Conservation (phyloP, 768 basidiomycete species). For the Suillus fuscotomentosus region DNA sequence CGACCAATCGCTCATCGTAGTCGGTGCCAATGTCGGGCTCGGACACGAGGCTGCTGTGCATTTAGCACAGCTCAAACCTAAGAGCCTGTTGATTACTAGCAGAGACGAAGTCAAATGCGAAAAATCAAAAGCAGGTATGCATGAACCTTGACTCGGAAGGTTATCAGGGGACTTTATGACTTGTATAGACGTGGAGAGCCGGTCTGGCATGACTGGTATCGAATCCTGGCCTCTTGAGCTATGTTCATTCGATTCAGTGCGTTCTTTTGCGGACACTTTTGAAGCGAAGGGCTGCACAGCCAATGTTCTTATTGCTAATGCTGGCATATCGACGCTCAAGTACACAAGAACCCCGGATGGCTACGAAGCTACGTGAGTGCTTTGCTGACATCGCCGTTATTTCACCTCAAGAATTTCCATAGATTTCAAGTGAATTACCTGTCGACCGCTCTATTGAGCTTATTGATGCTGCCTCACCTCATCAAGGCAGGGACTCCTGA, state of each 20-base stretch:
- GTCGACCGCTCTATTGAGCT: slow-evolving; percentile 32
- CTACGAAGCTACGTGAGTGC: slow-evolving; percentile 34
- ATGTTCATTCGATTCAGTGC: slow-evolving; percentile 31
- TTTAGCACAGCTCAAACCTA: slow-evolving; percentile 23
- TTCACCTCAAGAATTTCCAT: not conserved
- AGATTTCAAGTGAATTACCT: slow-evolving; percentile 38
- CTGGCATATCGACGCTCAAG: slow-evolving; percentile 17
- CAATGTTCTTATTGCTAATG: slow-evolving; percentile 32
- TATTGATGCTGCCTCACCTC: slow-evolving; percentile 35
- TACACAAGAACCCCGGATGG: slow-evolving; percentile 33
- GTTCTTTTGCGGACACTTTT: slow-evolving; percentile 27
- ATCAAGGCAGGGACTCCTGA: slow-evolving; percentile 23
- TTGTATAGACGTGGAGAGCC: slow-evolving; percentile 20
- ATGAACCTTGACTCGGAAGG: not conserved
- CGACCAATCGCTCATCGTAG: slow-evolving; percentile 24
- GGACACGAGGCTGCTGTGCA: slow-evolving; percentile 29
- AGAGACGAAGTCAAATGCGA: slow-evolving; percentile 21
- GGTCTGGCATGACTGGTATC: slow-evolving; percentile 6
- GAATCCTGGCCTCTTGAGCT: slow-evolving; percentile 36
- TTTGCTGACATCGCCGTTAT: not conserved
- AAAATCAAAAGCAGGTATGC: slow-evolving; percentile 18
- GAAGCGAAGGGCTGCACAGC: slow-evolving; percentile 27
- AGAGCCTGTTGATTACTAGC: slow-evolving; percentile 22
- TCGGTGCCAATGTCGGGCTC: slow-evolving; percentile 28
- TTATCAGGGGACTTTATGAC: not conserved